These are phyloP conservation scores for Ganoderma resinaceum DNA, from an alignment of 1,284 basidiomycete genomes.

Conservation along the genomic window DNA sequence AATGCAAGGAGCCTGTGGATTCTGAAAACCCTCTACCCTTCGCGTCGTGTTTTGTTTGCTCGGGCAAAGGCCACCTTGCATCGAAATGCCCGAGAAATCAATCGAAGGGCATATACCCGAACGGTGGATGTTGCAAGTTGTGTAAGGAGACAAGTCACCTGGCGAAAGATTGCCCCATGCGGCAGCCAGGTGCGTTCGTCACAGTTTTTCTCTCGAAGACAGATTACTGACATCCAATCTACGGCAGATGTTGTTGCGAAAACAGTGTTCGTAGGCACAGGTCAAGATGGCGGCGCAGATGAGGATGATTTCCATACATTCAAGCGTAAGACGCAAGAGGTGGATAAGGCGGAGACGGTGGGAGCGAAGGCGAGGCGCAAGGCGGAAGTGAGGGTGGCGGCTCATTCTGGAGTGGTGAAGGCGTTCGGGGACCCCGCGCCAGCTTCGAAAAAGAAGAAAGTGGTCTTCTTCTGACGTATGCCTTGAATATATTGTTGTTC, in stretches of 20 bases:
- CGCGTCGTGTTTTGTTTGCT: conserved; percentile 93
- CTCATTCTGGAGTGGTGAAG: conserved; percentile 53
- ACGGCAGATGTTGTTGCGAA: conserved; percentile 40
- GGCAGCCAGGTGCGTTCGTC: conserved; percentile 58
- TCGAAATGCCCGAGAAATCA: conserved; percentile 84
- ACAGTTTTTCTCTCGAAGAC: not conserved
- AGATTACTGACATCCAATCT: conserved; percentile 10
- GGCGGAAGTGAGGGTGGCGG: conserved; percentile 52
- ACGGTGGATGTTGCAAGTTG: conserved; percentile 90
- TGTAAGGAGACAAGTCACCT: conserved; percentile 88
- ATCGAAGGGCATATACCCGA: conserved; percentile 86
- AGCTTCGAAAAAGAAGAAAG: conserved; percentile 53
- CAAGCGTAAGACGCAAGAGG: conserved; percentile 65
- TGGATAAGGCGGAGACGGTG: conserved; percentile 65
- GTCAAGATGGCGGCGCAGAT: conserved; percentile 75
- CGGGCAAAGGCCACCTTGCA: conserved; percentile 81
- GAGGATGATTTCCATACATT: conserved; percentile 93
- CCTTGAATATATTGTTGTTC: conserved; percentile 22
- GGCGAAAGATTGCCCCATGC: conserved; percentile 81
- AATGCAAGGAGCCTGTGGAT: conserved; percentile 74
- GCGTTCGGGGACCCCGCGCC: conserved; percentile 45
- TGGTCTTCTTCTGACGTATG: conserved; percentile 57
- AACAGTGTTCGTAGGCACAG: conserved; percentile 56
- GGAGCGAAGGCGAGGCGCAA: conserved; percentile 52
- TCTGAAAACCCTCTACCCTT: conserved; percentile 80